Conservation (phyloP, 1,284 basidiomycete genomes). For the Hemileia vastatrix region DNA sequence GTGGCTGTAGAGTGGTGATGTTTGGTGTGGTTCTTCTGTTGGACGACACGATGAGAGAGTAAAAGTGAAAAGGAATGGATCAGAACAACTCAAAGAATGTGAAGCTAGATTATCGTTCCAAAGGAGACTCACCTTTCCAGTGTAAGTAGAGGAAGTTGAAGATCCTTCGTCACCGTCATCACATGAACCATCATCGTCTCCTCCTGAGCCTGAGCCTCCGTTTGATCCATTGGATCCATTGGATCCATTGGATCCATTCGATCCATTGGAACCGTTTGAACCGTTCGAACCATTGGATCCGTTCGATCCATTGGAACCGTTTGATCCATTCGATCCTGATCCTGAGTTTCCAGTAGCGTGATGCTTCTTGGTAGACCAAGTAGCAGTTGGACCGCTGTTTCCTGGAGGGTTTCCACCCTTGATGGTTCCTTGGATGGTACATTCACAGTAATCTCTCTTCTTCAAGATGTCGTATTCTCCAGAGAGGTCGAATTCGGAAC, state of each 20-base stretch:
- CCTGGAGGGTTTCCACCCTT: background rate
- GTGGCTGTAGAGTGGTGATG: too few species aligned
- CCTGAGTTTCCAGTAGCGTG: background rate
- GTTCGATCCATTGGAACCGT: too few species aligned
- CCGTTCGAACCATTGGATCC: too few species aligned
- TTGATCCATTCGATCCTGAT: too few species aligned
- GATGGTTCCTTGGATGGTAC: background rate
- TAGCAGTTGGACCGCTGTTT: background rate
- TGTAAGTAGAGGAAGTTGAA: background rate
- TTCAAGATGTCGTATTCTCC: background rate
- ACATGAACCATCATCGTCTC: background rate
- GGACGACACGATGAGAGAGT: background rate
- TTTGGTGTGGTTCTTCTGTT: too few species aligned
- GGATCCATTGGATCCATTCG: too few species aligned
- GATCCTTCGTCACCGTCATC: background rate
- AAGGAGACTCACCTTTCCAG: too few species aligned
- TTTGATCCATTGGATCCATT: too few species aligned
- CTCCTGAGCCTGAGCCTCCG: background rate
- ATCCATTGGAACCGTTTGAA: too few species aligned
- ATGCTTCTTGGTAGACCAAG: background rate
- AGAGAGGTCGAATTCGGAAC: background rate
- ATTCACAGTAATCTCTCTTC: background rate
- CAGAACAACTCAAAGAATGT: too few species aligned
- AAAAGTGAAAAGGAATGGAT: background rate
- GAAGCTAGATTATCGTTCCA: too few species aligned